A percentile compares a stretch with the other conserved stretches of the same genome.
Conservation (phyloP, 2,329 filamentous ascomycete genomes). For the Botrytis cinerea region DNA sequence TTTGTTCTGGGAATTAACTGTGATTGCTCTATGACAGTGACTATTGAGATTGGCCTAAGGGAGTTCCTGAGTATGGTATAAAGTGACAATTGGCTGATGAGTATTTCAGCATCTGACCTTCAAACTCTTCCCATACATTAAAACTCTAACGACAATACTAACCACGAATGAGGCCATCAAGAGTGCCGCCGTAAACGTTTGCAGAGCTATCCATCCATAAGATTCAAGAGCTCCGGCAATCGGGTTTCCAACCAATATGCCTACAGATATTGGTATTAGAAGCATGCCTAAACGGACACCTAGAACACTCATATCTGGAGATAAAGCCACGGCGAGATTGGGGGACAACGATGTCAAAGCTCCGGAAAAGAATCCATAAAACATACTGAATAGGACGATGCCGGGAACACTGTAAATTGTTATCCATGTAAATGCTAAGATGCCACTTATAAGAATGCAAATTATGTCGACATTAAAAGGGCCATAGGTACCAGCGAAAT, state of each 20-base stretch:
- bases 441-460: slow-evolving; percentile 47
- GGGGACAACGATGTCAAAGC: neutral
- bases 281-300: slow-evolving; percentile 13
- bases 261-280: neutral
- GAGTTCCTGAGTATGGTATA: too few species aligned
- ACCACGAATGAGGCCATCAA: too few species aligned
- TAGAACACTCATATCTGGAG: slow-evolving; percentile 13
- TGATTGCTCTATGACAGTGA: too few species aligned
- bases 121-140: too few species aligned
- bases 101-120: too few species aligned
- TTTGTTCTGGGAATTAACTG: too few species aligned
- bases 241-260: slow-evolving; percentile 17
- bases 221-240: slow-evolving; percentile 11
- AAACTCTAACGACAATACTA: too few species aligned
- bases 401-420: neutral
- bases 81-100: too few species aligned
- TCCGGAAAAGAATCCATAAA: slow-evolving; percentile 19
- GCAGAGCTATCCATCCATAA: slow-evolving; percentile 12
- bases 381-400: slow-evolving; percentile 3
- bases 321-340: neutral
- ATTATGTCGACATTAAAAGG: slow-evolving; percentile 45
- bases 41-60: too few species aligned
- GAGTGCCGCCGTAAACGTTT: neutral
- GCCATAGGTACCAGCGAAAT: too few species aligned
- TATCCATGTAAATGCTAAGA: slow-evolving; percentile 46